Conservation (phyloP, 345 rosid genomes). For the Odontarrhena argentea region DNA sequence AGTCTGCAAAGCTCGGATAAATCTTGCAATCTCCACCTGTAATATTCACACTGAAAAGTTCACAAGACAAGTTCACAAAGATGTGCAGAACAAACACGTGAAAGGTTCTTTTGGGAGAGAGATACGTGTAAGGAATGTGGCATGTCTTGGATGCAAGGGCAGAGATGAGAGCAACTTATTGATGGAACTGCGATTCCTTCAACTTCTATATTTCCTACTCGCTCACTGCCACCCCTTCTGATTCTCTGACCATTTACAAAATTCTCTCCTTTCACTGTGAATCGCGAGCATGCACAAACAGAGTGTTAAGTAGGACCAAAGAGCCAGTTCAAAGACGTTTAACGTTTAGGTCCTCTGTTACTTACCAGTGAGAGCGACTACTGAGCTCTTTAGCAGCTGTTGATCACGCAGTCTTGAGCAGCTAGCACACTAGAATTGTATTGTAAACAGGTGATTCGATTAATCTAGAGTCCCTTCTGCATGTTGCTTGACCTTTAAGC, state of each 20-base stretch:
- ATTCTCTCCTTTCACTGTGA: slow-evolving; percentile 80
- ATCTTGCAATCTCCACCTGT: slow-evolving; percentile 64
- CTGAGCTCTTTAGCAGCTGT: slow-evolving; percentile 92
- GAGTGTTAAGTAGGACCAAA: slow-evolving; percentile 21
- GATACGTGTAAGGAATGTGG: slow-evolving; percentile 89
- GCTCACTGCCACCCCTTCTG: slow-evolving; percentile 97
- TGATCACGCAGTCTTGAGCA: slow-evolving; percentile 85
- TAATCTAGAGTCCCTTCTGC: slow-evolving; percentile 93
- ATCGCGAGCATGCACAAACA: slow-evolving; percentile 65
- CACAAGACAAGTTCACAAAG: not conserved
- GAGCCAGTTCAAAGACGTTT: not conserved
- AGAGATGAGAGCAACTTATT: slow-evolving; percentile 89
- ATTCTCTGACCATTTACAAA: slow-evolving; percentile 74
- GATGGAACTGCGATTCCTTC: slow-evolving; percentile 93
- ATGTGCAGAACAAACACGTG: not conserved
- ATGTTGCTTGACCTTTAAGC: slow-evolving; percentile 95
- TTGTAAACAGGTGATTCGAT: slow-evolving; percentile 72
- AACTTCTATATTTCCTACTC: slow-evolving; percentile 92
- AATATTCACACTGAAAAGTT: not conserved
- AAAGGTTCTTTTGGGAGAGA: slow-evolving; percentile 20
- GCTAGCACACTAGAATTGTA: slow-evolving; percentile 87
- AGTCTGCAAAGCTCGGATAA: slow-evolving; percentile 74
- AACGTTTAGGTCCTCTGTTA: not conserved
- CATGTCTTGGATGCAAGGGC: slow-evolving; percentile 90
- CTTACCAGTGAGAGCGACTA: slow-evolving; percentile 96